These are phyloP conservation scores for Delitschia confertaspora DNA, from an alignment of 495 filamentous ascomycete genomes.

Conservation along the genomic window DNA sequence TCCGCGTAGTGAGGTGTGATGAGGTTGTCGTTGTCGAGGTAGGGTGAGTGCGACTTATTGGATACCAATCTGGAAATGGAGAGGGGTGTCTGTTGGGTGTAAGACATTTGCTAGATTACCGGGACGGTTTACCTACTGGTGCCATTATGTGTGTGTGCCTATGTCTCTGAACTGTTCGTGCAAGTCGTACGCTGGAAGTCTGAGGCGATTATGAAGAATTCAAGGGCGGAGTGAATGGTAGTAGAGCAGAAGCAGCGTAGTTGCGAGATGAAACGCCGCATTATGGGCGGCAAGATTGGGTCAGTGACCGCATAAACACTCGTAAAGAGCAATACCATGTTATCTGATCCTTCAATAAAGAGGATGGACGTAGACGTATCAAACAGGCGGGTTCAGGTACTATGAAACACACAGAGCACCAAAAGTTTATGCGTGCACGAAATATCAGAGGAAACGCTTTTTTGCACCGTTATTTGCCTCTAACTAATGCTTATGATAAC, in stretches of 20 bases:
- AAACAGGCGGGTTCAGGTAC: too few species aligned
- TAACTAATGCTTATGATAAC: constrained; percentile 27
- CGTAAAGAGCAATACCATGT: too few species aligned
- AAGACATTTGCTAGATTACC: background rate
- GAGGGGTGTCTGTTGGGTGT: background rate
- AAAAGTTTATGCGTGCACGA: constrained; percentile 8
- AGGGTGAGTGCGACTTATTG: constrained; percentile 12
- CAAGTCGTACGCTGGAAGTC: background rate
- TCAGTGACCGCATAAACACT: too few species aligned
- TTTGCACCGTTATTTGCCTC: constrained; percentile 16
- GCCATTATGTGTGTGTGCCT: constrained; percentile 15
- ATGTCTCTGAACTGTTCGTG: too few species aligned
- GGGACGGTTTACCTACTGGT: constrained; percentile 11
- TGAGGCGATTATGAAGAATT: too few species aligned
- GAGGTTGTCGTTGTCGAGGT: constrained; percentile 15
- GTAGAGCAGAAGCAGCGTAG: too few species aligned
- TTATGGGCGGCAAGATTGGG: too few species aligned
- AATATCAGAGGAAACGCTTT: constrained; percentile 18
- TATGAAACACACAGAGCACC: background rate
- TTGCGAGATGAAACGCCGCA: too few species aligned
- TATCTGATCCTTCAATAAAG: too few species aligned
- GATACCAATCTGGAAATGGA: background rate
- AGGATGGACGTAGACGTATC: too few species aligned
- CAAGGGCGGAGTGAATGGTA: too few species aligned
- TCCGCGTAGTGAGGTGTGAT: constrained; percentile 21